A percentile compares a stretch with the other conserved stretches of the same genome.
Conservation (phyloP, 805 yeast genomes). For the Candida endomychidarum region DNA sequence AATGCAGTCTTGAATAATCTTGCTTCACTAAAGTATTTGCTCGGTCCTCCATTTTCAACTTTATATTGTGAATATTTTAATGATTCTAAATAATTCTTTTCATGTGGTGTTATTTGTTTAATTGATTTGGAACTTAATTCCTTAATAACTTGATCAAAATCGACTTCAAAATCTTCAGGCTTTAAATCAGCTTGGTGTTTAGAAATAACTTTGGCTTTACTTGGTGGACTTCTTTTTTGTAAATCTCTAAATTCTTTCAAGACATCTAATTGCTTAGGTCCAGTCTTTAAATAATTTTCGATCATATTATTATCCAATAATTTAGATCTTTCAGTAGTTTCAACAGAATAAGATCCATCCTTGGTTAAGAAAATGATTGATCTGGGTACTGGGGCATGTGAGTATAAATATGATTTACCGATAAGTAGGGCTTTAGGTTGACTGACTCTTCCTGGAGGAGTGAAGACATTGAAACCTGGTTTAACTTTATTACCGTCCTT, state of each 20-base stretch:
- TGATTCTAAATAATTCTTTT: slow-evolving; percentile 31
- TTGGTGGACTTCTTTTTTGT: slow-evolving; percentile 19
- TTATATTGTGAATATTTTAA: slow-evolving; percentile 30
- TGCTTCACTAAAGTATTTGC: slow-evolving; percentile 43
- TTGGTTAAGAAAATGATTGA: slow-evolving; percentile 38
- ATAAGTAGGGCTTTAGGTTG: slow-evolving; percentile 26
- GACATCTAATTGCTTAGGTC: slow-evolving; percentile 14
- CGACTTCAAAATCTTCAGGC: slow-evolving; percentile 27
- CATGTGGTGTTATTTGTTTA: slow-evolving; percentile 18
- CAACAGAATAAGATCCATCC: slow-evolving; percentile 34
- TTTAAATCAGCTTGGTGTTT: slow-evolving; percentile 28
- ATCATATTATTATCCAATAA: slow-evolving; percentile 21
- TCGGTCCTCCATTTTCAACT: slow-evolving; percentile 28
- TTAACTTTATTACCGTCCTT: slow-evolving; percentile 22
- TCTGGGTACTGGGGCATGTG: slow-evolving; percentile 39
- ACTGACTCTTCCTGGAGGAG: slow-evolving; percentile 30
- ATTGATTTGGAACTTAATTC: slow-evolving; percentile 20
- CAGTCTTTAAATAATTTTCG: slow-evolving; percentile 7
- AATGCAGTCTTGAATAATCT: slow-evolving; percentile 22
- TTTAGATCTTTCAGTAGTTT: slow-evolving; percentile 22
- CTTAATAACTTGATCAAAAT: slow-evolving; percentile 20
- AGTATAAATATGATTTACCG: slow-evolving; percentile 42
- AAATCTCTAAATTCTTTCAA: slow-evolving; percentile 23
- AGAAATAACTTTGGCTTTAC: slow-evolving; percentile 22
- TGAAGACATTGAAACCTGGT: slow-evolving; percentile 41